Base-by-base conservation (phyloP, 805 yeast species). In the Candida krabiensis region DNA sequence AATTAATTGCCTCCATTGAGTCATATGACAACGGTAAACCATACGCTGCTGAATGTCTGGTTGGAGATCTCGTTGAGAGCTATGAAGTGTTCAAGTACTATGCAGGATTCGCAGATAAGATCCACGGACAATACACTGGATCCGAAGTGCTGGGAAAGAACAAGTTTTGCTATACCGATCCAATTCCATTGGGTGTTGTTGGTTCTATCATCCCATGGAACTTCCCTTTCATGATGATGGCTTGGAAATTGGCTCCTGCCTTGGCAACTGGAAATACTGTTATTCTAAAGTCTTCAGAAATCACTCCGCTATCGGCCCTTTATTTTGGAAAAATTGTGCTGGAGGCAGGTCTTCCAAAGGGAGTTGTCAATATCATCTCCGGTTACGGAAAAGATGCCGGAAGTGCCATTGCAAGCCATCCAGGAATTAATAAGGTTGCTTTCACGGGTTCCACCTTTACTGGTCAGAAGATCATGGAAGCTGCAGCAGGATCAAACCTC, bases 171-270 rank as follows among this genome's bases (percentile, higher is more conserved):
- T 74, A 71, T 55, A 75, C 79, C 12, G 60, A 72, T 28, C 79
- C 76, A 50, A 75, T 72, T 56, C 79, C 79, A 49, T 61, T 83
- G 46, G 91, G 90, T 57, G 84, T 83, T 18, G 82, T 87, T 65
- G 93, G 87, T 35, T 86, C 81, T 60, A 82, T 84, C 50, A 80
- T 83, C 48, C 90, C 91, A 52, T 83, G 90, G 90, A 83, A 83
- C 62, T 83, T 82, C 73, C 91, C 91, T 45, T 66, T 83, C 51
- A 73, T 81, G 72, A 83, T 83, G 86, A 70, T 80, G 59, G 64
- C 83, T 19, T 83, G 91, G 91, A 83, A 83, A 59, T 68, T 83
- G 43, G 87, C 83, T 26, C 89, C 91, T 14, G 86, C 86, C 38
- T 64, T 83, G 49, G 83, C 84, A 31, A 79, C 87, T 47, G 88